Base-by-base conservation (phyloP, 805 yeast genomes). In the Metschnikowia reukaufii region DNA sequence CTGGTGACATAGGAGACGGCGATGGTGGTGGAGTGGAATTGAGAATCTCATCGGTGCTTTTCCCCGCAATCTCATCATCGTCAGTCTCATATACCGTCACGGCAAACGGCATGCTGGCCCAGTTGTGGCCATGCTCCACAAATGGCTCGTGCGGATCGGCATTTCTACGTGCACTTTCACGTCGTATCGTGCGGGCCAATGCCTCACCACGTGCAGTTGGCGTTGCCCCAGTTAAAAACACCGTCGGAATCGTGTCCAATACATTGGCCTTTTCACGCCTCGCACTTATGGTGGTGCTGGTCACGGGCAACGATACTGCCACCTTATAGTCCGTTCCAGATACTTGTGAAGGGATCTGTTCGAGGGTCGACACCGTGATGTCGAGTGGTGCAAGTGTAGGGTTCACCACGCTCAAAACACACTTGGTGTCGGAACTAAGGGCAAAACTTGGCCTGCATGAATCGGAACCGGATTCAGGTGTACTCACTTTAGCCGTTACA, bases 221-320 rank as follows among this genome's bases (percentile, higher is more conserved):
- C 1, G 73, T 67, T 16, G 58, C 46, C 12, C 59, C 47, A 1
- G 70, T 67, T 29, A 72, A 47, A 21, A 54, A 61, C 2, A 64
- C 55, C 5, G 74, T 67, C 1, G 77, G 77, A 1, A 72, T 61
- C 1, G 64, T 51, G 30, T 69, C 63, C 17, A 70, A 55, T 6
- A 60, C 42, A 36, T 56, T 60, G 20, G 17, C 64, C 42, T 34
- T 58, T 41, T 40, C 56, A 27, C 25, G 52, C 44, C 40, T 62
- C 42, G 37, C 62, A 57, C 47, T 49, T 20, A 70, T 40, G 0
- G 44, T 43, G 32, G 64, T 47, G 4, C 58, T 52, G 0, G 67
- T 50, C 10, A 58, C 48, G 3, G 74, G 73, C 3, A 70, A 44
- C 7, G 54, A 50, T 3, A 49, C 39, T 6, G 45, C 30, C 3